A percentile compares a stretch with the other conserved stretches of the same genome.
Evolutionary conservation across 1,284 basidiomycete species (phyloP).

Genomic region (Pyrrhoderma lamaoense): DNA sequence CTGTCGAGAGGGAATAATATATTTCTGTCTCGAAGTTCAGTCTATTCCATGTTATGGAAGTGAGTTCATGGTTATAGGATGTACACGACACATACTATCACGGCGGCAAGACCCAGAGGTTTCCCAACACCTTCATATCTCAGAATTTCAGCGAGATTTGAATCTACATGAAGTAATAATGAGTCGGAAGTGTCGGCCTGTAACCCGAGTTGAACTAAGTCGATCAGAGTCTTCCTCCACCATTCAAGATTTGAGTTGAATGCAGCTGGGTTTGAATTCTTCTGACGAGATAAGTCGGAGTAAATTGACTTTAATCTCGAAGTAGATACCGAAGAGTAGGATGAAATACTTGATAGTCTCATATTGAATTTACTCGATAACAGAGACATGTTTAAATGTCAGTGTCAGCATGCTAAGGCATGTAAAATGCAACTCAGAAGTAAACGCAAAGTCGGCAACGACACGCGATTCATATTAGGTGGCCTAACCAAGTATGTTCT

Average conservation of each 20-base stretch:
- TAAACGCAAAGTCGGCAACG: no score
- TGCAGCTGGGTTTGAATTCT: constrained; percentile 75
- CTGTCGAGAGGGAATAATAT: constrained; percentile 44
- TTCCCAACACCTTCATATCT: constrained; percentile 66
- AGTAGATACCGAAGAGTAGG: constrained; percentile 45
- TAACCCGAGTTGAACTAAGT: constrained; percentile 52
- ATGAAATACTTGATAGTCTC: constrained; percentile 32
- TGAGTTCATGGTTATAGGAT: constrained; percentile 19
- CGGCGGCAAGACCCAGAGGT: constrained; percentile 74
- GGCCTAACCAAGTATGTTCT: no score
- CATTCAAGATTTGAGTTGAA: constrained; percentile 79
- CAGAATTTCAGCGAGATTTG: constrained; percentile 52
- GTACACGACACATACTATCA: constrained; percentile 47
- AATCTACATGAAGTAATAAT: constrained; percentile 60
- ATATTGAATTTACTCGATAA: constrained; percentile 2
- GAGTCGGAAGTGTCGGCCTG: constrained; percentile 41
- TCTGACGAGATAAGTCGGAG: constrained; percentile 81
- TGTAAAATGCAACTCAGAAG: no score
- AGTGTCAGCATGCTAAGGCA: no score
- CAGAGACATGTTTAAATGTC: neutral
- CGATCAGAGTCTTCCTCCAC: constrained; percentile 74
- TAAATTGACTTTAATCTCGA: constrained; percentile 79
- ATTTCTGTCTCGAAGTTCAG: constrained; percentile 46
- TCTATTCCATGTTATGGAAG: constrained; percentile 42
- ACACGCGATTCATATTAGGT: no score